Evolutionary conservation across 1,139 yeast species (phyloP).

Genomic region (Yamadazyma friedrichii): DNA sequence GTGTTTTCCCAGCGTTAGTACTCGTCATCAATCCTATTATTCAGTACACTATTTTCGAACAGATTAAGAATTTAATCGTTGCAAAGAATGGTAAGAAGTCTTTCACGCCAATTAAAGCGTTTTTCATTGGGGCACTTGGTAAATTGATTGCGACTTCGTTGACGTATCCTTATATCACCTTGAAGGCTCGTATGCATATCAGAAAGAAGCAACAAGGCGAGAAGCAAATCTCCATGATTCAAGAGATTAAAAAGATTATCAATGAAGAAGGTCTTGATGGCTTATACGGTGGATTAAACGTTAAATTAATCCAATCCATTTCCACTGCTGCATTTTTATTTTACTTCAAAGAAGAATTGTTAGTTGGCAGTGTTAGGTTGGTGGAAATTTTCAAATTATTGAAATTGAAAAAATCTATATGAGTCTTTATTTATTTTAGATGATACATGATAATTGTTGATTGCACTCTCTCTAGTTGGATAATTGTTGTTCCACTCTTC

Average conservation of each 20-base stretch:
- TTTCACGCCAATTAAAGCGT: conserved; percentile 67
- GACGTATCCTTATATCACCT: conserved; percentile 89
- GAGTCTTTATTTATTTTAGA: too few relatives aligned
- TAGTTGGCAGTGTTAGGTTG: conserved; percentile 47
- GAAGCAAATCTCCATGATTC: conserved; percentile 30
- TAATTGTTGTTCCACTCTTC: too few relatives aligned
- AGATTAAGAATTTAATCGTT: conserved; percentile 65
- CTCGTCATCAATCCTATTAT: conserved; percentile 86
- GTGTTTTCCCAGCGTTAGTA: conserved; percentile 83
- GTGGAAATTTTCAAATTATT: conserved; percentile 37
- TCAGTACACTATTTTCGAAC: conserved; percentile 91
- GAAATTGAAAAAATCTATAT: conserved; percentile 15
- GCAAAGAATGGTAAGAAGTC: conserved; percentile 48
- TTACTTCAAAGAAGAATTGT: conserved; percentile 85
- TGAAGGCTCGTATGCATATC: conserved; percentile 86
- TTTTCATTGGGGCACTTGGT: conserved; percentile 85
- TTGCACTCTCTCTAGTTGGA: too few relatives aligned
- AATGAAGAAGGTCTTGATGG: conserved; percentile 71
- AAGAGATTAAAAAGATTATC: conserved; percentile 51
- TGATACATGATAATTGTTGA: too few relatives aligned
- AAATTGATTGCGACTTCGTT: conserved; percentile 82
- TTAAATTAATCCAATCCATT: conserved; percentile 81
- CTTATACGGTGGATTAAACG: conserved; percentile 76
- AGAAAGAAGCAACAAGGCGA: conserved; percentile 37
- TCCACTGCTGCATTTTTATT: conserved; percentile 88